Evolutionary conservation across 305 asterid genomes (phyloP).

Genomic region (Euphrasia arctica): DNA sequence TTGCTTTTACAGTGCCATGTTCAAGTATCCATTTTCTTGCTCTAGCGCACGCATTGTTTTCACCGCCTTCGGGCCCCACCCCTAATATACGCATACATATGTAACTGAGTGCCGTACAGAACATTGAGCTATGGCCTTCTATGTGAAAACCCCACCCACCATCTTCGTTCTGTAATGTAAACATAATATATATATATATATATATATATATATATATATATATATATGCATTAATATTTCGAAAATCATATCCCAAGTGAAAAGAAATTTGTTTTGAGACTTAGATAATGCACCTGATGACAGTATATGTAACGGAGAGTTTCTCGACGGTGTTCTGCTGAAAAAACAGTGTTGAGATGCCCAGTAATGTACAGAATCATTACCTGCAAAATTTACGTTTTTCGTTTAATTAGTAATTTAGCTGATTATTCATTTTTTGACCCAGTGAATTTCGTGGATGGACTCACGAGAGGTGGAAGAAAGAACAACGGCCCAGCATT

Average conservation of each 20-base stretch:
- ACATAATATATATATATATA: too few species aligned
- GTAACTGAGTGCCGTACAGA: slow-evolving; percentile 69
- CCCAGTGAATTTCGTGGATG: neutral
- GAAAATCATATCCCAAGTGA: neutral
- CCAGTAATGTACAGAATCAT: slow-evolving; percentile 80
- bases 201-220: too few species aligned
- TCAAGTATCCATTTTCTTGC: slow-evolving; percentile 76
- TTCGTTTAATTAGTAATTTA: too few species aligned
- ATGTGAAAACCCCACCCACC: slow-evolving; percentile 93
- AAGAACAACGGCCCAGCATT: slow-evolving; percentile 86
- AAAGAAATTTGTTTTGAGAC: neutral
- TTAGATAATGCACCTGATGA: slow-evolving; percentile 59
- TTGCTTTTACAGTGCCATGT: slow-evolving; percentile 56
- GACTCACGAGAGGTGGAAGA: slow-evolving; percentile 79
- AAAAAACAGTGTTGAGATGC: slow-evolving; percentile 65
- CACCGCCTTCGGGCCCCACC: slow-evolving; percentile 71
- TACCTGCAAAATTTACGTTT: slow-evolving; percentile 39
- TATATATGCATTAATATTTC: neutral
- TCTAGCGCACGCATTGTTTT: slow-evolving; percentile 51
- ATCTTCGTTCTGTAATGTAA: slow-evolving; percentile 59
- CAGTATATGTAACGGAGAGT: slow-evolving; percentile 84
- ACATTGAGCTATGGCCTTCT: slow-evolving; percentile 86
- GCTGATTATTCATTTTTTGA: neutral
- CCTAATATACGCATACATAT: slow-evolving; percentile 80
- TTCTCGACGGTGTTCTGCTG: slow-evolving; percentile 70